Evolutionary conservation across 768 basidiomycete genomes (phyloP).

Genomic region (Hygrophoropsis aurantiaca): DNA sequence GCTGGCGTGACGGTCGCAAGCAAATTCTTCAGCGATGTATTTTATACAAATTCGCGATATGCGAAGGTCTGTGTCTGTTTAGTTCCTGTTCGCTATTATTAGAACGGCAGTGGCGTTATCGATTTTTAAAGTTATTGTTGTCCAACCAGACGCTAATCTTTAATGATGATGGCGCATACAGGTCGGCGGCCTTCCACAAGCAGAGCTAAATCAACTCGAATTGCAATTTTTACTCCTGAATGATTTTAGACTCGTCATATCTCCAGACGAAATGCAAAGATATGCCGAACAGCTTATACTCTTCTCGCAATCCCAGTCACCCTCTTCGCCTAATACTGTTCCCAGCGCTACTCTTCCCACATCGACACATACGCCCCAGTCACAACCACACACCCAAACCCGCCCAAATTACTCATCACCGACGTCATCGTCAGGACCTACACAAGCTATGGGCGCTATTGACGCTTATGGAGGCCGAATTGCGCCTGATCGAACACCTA

Average conservation of each 20-base stretch:
- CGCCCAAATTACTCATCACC: too few species aligned
- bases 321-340: constrained; percentile 18
- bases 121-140: constrained; percentile 4
- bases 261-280: constrained; percentile 87
- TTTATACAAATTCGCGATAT: constrained; percentile 98
- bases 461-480: constrained; percentile 50
- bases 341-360: constrained; percentile 16
- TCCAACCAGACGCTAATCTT: constrained; percentile 2
- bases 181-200: constrained; percentile 94
- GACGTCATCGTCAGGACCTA: constrained; percentile 31
- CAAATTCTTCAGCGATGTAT: constrained; percentile 98
- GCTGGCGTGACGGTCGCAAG: constrained; percentile 99
- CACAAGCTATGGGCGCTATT: constrained; percentile 54
- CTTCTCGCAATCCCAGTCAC: constrained; percentile 50
- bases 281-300: constrained; percentile 89
- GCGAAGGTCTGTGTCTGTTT: constrained; percentile 75
- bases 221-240: constrained; percentile 96
- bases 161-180: constrained; percentile 29
- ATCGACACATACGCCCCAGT: constrained; percentile 16
- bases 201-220: constrained; percentile 94
- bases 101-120: not conserved
- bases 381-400: constrained; percentile 10
- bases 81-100: constrained; percentile 6
- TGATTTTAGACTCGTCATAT: constrained; percentile 89
- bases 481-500: constrained; percentile 29